Percentiles rank a stretch among this genome's conserved stretches.
These are phyloP conservation scores for Pelagophyceae sp. DNA, from an alignment of 352 stramenopile genomes.

Conservation along the genomic window DNA sequence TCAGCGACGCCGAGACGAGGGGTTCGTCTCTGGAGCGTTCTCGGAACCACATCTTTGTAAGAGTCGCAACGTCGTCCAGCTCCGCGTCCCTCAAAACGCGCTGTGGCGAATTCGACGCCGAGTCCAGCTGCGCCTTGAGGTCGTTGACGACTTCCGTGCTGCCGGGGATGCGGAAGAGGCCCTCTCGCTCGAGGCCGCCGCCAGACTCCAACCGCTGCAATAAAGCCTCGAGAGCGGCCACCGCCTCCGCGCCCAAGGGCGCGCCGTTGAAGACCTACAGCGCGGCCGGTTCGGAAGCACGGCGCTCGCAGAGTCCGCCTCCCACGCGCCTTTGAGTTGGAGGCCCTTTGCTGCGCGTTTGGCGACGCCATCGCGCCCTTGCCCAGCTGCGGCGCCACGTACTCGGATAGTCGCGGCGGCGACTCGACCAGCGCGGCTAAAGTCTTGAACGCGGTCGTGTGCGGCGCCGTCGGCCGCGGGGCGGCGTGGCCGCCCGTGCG, in stretches of 20 bases:
- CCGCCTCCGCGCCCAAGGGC: neutral
- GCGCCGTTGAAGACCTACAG: neutral
- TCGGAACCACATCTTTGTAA: slow-evolving; percentile 14
- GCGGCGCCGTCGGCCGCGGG: neutral
- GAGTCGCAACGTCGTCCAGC: slow-evolving; percentile 11
- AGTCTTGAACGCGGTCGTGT: neutral
- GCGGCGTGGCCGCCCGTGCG: neutral
- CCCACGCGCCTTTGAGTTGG: no score
- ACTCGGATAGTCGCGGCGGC: neutral
- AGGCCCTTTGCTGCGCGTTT: no score
- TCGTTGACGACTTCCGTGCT: neutral
- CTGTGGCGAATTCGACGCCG: neutral
- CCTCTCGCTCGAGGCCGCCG: neutral
- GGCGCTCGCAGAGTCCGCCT: no score
- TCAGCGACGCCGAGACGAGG: neutral
- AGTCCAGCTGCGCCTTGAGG: neutral
- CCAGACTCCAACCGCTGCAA: neutral
- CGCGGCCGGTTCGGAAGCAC: no score
- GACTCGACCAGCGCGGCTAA: neutral
- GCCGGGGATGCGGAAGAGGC: slow-evolving; percentile 12
- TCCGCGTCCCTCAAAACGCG: neutral
- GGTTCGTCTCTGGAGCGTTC: neutral
- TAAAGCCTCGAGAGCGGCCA: neutral
- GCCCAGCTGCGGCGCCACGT: neutral
- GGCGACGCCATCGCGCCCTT: neutral